Evolutionary conservation across 495 filamentous ascomycete genomes (phyloP).

Genomic region (Podospora bellae-mahoneyi): DNA sequence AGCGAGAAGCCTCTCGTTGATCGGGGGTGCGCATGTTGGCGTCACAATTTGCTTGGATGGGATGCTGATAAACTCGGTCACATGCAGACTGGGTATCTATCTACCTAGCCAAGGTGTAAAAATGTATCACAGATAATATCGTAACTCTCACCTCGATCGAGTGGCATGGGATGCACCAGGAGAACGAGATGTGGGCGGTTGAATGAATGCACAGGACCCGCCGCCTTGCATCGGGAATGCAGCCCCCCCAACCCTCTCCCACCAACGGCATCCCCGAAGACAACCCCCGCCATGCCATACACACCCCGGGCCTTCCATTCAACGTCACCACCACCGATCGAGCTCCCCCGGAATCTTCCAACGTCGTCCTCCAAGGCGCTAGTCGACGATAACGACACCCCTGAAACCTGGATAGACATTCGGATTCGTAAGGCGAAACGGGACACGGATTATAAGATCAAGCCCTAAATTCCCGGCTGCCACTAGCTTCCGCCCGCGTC

Average conservation of each 20-base stretch:
- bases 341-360: too few relatives aligned
- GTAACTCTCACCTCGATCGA: too few relatives aligned
- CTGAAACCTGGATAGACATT: too few relatives aligned
- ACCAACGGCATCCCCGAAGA: conserved; percentile 11
- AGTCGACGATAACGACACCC: too few relatives aligned
- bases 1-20: background rate
- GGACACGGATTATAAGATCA: too few relatives aligned
- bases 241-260: background rate
- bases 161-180: too few relatives aligned
- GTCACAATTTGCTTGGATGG: background rate
- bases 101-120: background rate
- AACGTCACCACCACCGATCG: background rate
- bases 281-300: background rate
- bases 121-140: background rate
- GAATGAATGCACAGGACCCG: background rate
- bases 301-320: background rate
- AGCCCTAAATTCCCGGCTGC: too few relatives aligned
- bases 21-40: background rate
- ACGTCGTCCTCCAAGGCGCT: too few relatives aligned
- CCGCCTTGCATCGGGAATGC: background rate
- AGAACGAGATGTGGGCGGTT: too few relatives aligned
- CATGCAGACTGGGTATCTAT: background rate
- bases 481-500: too few relatives aligned
- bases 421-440: too few relatives aligned
- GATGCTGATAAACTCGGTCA: background rate